Base-by-base conservation (phyloP, 140 eudicot genomes). In the Stevia rebaudiana region DNA sequence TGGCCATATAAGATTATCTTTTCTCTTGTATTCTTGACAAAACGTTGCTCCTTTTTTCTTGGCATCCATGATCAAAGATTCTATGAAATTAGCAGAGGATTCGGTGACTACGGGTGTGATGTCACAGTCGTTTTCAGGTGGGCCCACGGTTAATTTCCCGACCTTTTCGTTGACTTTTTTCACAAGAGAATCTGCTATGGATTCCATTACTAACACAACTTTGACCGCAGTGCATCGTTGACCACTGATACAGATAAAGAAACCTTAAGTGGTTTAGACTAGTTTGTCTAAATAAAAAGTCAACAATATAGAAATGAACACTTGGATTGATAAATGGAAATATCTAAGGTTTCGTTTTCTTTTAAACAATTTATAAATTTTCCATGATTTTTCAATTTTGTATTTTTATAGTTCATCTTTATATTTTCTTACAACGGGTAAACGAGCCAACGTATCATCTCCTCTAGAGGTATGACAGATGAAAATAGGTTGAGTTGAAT, bases 1-100 rank as follows among this genome's bases (percentile, higher is more conserved):
- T 1, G 88, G 88, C 80, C 82, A 82, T 40, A 82, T 79, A n/a
- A 82, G 88, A 40, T 82, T 82, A n/a, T 79, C 85, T 37, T 72
- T 75, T 63, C 88, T 82, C 65, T 72, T 82, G 61, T 79, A 82
- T 56, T 82, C 85, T 69, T 82, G 85, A 75, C 85, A 79, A 72
- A 79, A 82, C 3, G 82, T 79, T 2, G 84, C 85, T 52, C 85
- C 82, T 53, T 82, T 82, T 59, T 76, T 57, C 77, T 76, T 79
- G 12, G 88, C 88, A 54, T 82, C 88, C 82, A 67, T 76, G 18
- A 82, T 82, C 40, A 82, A 58, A 41, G 75, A 74, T 72, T 82
- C 84, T 17, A 82, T 82, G 30, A 69, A 82, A 47, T 82, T 76
- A 16, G 88, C 85, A 52, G 85, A 82, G 2, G 88, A 79, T 63